Evolutionary conservation across 306 rosid genomes (phyloP).

Genomic region (Fagus sylvatica): DNA sequence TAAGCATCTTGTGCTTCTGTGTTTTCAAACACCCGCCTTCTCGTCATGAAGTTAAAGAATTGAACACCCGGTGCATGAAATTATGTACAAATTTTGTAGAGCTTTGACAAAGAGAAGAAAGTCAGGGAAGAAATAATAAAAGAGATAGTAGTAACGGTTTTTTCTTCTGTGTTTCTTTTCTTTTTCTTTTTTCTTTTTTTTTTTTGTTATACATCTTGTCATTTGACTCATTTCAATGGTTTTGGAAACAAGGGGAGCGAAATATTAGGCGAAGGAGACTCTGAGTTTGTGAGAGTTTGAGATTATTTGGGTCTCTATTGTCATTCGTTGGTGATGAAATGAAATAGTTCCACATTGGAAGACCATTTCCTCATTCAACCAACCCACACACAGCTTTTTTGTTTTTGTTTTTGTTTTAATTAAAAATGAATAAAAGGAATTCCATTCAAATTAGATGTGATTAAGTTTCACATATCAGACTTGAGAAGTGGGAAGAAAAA

Average conservation of each 20-base stretch:
- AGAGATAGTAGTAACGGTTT: not conserved
- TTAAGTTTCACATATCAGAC: too few species aligned
- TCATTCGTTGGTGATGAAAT: not conserved
- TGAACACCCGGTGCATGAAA: too few species aligned
- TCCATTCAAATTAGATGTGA: too few species aligned
- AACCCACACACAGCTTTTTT: too few species aligned
- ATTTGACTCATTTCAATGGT: slow-evolving; percentile 11
- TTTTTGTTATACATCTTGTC: slow-evolving; percentile 25
- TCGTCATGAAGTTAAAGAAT: slow-evolving; percentile 14
- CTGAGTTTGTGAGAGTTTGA: slow-evolving; percentile 19
- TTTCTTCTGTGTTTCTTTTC: slow-evolving; percentile 7
- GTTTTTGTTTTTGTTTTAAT: too few species aligned
- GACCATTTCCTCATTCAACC: too few species aligned
- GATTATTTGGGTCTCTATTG: too few species aligned
- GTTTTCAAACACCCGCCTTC: slow-evolving; percentile 39
- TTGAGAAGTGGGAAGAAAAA: too few species aligned
- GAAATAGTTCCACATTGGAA: too few species aligned
- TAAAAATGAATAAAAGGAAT: too few species aligned
- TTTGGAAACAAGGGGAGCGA: slow-evolving; percentile 17
- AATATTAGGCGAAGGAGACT: slow-evolving; percentile 42
- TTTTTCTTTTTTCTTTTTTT: slow-evolving; percentile 18
- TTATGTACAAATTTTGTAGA: not conserved
- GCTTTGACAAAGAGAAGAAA: slow-evolving; percentile 5
- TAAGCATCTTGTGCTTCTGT: slow-evolving; percentile 28
- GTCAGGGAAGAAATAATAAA: not conserved